A percentile compares a stretch with the other conserved stretches of the same genome.
Evolutionary conservation across 768 basidiomycete genomes (phyloP).

Genomic region (Psilocybe tampanensis): DNA sequence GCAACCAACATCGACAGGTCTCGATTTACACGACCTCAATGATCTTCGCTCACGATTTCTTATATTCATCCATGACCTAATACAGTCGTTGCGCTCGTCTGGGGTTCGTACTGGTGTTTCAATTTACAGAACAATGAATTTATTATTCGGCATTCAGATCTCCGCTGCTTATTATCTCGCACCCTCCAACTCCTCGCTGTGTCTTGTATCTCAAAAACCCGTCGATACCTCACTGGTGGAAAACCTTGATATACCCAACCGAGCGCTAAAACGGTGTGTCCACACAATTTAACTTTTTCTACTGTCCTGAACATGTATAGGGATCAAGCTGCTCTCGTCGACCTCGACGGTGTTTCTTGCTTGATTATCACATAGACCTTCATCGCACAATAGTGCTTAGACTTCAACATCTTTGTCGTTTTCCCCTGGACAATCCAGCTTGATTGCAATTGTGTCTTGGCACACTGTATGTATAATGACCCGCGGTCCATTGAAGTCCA

Average conservation of each 20-base stretch:
- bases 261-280: conserved; percentile 19
- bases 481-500: not conserved
- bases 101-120: conserved; percentile 46
- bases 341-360: conserved; percentile 52
- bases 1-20: conserved; percentile 36
- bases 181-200: conserved; percentile 60
- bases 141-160: conserved; percentile 40
- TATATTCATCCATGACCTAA: conserved; percentile 62
- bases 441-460: not conserved
- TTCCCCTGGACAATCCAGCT: not conserved
- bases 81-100: conserved; percentile 58
- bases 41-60: conserved; percentile 64
- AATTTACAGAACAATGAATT: not conserved
- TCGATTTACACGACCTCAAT: conserved; percentile 71
- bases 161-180: conserved; percentile 64
- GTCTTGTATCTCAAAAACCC: conserved; percentile 54
- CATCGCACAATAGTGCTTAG: too few species aligned
- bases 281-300: not conserved
- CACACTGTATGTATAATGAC: not conserved
- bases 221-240: conserved; percentile 42
- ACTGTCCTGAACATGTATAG: conserved; percentile 27
- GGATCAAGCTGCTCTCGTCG: conserved; percentile 51
- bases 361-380: conserved; percentile 53
- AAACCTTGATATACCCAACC: conserved; percentile 33
- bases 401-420: not conserved